phyloP scores from a whole-genome alignment of 2,329 filamentous ascomycete genomes.

The Exophiala spinifera region DNA sequence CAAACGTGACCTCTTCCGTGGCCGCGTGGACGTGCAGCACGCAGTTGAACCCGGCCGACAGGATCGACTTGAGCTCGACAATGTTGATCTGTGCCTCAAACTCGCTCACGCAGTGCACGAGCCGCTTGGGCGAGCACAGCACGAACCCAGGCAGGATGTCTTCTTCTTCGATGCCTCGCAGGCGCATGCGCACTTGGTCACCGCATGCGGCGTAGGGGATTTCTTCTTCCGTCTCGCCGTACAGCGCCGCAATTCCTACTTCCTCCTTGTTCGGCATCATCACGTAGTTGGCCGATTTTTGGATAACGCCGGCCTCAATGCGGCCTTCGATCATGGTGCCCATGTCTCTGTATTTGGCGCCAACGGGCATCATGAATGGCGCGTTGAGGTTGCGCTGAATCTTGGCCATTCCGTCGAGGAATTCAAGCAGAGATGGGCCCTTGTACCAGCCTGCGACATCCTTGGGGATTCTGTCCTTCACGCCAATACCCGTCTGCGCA shows the following conservation, averaged over 20 bases:
- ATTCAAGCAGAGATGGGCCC: slow-evolving; percentile 88
- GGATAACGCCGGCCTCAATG: slow-evolving; percentile 89
- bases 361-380: slow-evolving; percentile 98
- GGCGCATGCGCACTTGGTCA: slow-evolving; percentile 87
- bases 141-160: slow-evolving; percentile 95
- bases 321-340: slow-evolving; percentile 97
- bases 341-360: slow-evolving; percentile 94
- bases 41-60: slow-evolving; percentile 94
- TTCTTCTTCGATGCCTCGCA: slow-evolving; percentile 95
- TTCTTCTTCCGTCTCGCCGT: slow-evolving; percentile 96
- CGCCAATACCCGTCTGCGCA: slow-evolving; percentile 77
- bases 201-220: slow-evolving; percentile 77
- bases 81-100: slow-evolving; percentile 98
- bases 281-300: slow-evolving; percentile 79
- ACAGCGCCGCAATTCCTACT: slow-evolving; percentile 78
- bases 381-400: slow-evolving; percentile 95
- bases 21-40: slow-evolving; percentile 96
- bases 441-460: slow-evolving; percentile 78
- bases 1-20: slow-evolving; percentile 95
- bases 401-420: slow-evolving; percentile 88
- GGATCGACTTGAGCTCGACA: slow-evolving; percentile 88
- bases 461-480: slow-evolving; percentile 82
- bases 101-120: slow-evolving; percentile 81
- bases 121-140: slow-evolving; percentile 87
- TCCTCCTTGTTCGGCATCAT: slow-evolving; percentile 95